A percentile compares a stretch with the other conserved stretches of the same genome.
Evolutionary conservation across 2,329 filamentous ascomycete species (phyloP).

Genomic region (Epicoccum sorghinum): DNA sequence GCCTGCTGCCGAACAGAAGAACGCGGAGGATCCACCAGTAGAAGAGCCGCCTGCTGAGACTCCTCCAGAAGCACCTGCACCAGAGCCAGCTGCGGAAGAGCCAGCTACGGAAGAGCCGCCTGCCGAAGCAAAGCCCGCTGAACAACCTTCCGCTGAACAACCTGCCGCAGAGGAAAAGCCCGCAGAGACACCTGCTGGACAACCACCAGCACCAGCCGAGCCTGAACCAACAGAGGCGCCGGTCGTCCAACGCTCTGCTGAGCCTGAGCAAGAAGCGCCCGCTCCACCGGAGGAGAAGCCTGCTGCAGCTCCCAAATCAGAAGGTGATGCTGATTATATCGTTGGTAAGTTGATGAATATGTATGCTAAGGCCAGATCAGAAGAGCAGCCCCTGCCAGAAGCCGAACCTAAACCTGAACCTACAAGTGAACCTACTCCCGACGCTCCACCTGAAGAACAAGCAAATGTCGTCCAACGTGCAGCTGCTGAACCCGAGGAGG

Average conservation of each 20-base stretch:
- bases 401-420: background rate
- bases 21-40: background rate
- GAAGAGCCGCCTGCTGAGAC: background rate
- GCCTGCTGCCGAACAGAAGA: background rate
- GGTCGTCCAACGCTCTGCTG: background rate
- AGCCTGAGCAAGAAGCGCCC: background rate
- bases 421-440: slow-evolving; percentile 5
- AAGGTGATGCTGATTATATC: slow-evolving; percentile 2
- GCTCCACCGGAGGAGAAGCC: slow-evolving; percentile 1
- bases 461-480: background rate
- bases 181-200: background rate
- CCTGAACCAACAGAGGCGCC: background rate
- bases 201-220: background rate
- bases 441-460: background rate
- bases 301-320: slow-evolving; percentile 5
- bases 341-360: slow-evolving; percentile 2
- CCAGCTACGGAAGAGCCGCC: background rate
- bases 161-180: background rate
- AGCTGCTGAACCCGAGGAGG: background rate
- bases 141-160: background rate
- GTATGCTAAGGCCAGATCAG: slow-evolving; percentile 8
- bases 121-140: background rate
- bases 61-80: no score
- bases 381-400: slow-evolving; percentile 6
- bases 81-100: background rate